These are phyloP conservation scores for Stramenopiles sp. DNA, from an alignment of 352 stramenopile genomes.

Conservation along the genomic window DNA sequence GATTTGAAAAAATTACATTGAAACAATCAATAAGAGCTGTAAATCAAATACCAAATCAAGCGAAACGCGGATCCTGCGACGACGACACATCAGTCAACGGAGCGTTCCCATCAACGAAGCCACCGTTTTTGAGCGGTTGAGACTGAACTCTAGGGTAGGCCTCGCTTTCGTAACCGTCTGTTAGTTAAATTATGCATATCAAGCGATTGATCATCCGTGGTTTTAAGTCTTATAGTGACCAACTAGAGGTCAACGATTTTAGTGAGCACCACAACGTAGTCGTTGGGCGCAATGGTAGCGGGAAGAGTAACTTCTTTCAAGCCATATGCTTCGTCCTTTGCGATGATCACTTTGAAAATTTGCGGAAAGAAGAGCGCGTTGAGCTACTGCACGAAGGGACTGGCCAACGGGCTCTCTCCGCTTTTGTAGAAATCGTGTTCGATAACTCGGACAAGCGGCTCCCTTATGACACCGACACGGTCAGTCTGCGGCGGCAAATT, in stretches of 20 bases:
- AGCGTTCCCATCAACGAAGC: too few species aligned
- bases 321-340: conserved; percentile 96
- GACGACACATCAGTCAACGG: too few species aligned
- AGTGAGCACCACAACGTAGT: conserved; percentile 86
- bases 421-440: conserved; percentile 98
- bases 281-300: conserved; percentile 87
- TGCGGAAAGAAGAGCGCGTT: conserved; percentile 70
- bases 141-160: too few species aligned
- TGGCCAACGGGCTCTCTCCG: conserved; percentile 78
- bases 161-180: too few species aligned
- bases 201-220: conserved; percentile 82
- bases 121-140: too few species aligned
- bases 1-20: too few species aligned
- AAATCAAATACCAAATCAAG: too few species aligned
- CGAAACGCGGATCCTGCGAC: too few species aligned
- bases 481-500: conserved; percentile 90
- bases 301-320: conserved; percentile 97
- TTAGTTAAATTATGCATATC: too few species aligned
- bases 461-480: conserved; percentile 62
- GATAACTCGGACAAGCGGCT: conserved; percentile 93
- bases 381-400: conserved; percentile 82
- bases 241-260: conserved; percentile 65
- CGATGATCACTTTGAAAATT: conserved; percentile 65
- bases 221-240: conserved; percentile 80
- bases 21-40: too few species aligned